Evolutionary conservation across 208 protist species (phyloP), one percentile per base, ranked within the genome.

Genomic region (Kentomonas sorsogonicus): DNA sequence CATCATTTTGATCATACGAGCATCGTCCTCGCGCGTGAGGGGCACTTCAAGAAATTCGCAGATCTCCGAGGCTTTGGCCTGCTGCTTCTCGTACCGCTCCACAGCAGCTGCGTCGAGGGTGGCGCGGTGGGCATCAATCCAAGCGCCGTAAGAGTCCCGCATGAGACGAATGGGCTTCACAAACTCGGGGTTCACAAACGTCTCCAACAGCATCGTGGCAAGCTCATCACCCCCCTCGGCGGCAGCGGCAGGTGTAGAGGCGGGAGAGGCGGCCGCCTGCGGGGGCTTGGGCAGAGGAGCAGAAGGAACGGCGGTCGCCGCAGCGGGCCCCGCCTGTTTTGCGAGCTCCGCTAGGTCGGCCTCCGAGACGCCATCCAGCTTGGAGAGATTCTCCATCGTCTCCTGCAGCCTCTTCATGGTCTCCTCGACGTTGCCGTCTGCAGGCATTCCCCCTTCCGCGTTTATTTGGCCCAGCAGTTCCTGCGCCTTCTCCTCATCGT

Each of bases 91-190:
- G 58, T 83, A 89, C 25, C 68, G 63, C 48, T 63, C 70, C n/a
- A n/a, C n/a, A n/a, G n/a, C n/a, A n/a, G n/a, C n/a, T n/a, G n/a
- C n/a, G n/a, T n/a, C n/a, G n/a, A n/a, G n/a, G n/a, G n/a, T n/a
- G n/a, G n/a, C n/a, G 48, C 66, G 48, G 39, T 89, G 61, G 3
- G 44, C 69, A 4, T 51, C 69, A 29, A 93, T 47, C 57, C 68
- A 93, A 16, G 69, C 59, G 16, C 45, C 66, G 63, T 89, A 93
- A 0, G 74, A 63, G 33, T 89, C 75, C 0, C 74, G 77, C 83
- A 91, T 87, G 1, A 83, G 29, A 25, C 60, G 53, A 43, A 93
- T 76, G 11, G 77, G 70, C 33, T 78, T 60, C 4, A 79, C 55
- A 45, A 93, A 76, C 47, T 89, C 38, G 10, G 79, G 75, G 48